A percentile compares a stretch with the other conserved stretches of the same genome.
Evolutionary conservation across 2,329 filamentous ascomycete species (phyloP).

Genomic region (Cytospora piceae): DNA sequence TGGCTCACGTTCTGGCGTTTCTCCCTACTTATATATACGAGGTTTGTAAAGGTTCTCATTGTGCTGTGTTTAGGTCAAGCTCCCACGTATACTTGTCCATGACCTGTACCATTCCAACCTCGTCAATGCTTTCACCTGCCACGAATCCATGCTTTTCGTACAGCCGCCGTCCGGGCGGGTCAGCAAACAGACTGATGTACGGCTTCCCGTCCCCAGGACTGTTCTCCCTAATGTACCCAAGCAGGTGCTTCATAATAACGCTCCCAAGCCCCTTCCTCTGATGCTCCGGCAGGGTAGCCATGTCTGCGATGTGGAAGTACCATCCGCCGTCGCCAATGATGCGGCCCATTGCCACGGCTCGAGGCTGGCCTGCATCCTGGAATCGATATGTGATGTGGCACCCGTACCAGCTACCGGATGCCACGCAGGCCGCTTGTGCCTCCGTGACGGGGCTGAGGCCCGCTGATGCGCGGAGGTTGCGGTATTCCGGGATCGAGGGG

Average conservation of each 20-base stretch:
- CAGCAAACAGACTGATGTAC: constrained; percentile 51
- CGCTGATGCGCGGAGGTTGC: constrained; percentile 42
- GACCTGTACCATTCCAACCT: constrained; percentile 42
- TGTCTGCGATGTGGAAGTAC: constrained; percentile 55
- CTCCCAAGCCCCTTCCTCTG: constrained; percentile 52
- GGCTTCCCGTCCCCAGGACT: constrained; percentile 42
- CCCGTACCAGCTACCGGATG: constrained; percentile 48
- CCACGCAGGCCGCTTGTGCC: constrained; percentile 42
- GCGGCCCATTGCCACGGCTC: constrained; percentile 52
- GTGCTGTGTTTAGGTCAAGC: not conserved
- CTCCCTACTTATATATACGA: not conserved
- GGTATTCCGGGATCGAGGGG: constrained; percentile 42
- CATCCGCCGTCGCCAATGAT: constrained; percentile 55
- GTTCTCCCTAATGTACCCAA: constrained; percentile 45
- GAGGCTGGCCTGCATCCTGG: not conserved
- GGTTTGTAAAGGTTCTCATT: not conserved
- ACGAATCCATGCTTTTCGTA: constrained; percentile 52
- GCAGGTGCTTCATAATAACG: constrained; percentile 46
- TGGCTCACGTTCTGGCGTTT: not conserved
- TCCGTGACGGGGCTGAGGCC: constrained; percentile 44
- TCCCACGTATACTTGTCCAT: constrained; percentile 3
- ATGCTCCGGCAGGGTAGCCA: constrained; percentile 53
- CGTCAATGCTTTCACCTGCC: constrained; percentile 41
- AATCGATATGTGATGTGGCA: constrained; percentile 42
- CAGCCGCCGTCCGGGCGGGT: constrained; percentile 47